Evolutionary conservation across 2,329 filamentous ascomycete species (phyloP).

Genomic region (Massarina eburnea): DNA sequence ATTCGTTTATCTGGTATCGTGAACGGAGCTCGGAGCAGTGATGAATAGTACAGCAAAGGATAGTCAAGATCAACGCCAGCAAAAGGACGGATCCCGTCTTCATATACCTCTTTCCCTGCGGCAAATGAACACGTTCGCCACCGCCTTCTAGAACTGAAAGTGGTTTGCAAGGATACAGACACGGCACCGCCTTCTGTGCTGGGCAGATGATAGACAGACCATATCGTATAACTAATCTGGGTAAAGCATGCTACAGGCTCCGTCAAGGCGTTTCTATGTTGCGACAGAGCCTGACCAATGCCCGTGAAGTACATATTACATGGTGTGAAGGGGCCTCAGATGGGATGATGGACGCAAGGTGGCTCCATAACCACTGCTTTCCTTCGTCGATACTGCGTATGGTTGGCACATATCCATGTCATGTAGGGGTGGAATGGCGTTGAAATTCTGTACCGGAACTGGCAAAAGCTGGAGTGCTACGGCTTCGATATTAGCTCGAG

Average conservation of each 20-base stretch:
- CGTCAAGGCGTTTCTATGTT: conserved; percentile 19
- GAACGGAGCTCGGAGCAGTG: conserved; percentile 3
- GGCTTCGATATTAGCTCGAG: conserved; percentile 8
- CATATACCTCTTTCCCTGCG: conserved; percentile 18
- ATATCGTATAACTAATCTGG: conserved; percentile 27
- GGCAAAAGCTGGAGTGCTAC: conserved; percentile 12
- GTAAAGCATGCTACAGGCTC: conserved; percentile 24
- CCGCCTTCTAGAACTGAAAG: conserved; percentile 7
- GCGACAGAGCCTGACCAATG: conserved; percentile 14
- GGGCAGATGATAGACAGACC: conserved; percentile 8
- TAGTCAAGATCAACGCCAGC: conserved; percentile 11
- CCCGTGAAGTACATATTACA: conserved; percentile 12
- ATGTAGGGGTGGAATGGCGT: conserved; percentile 9
- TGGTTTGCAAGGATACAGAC: neutral
- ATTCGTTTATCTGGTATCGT: neutral
- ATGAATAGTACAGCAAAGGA: conserved; percentile 9
- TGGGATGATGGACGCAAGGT: conserved; percentile 9
- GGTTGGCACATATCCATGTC: conserved; percentile 12
- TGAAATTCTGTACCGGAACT: conserved; percentile 16
- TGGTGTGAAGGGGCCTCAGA: conserved; percentile 14
- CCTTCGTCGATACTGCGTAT: conserved; percentile 1
- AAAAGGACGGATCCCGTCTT: conserved; percentile 13
- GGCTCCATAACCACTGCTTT: neutral
- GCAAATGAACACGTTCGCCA: conserved; percentile 19
- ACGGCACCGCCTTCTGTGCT: neutral